These are phyloP conservation scores for Nemania sp. DNA, from an alignment of 2,329 filamentous ascomycete species.

Conservation along the genomic window DNA sequence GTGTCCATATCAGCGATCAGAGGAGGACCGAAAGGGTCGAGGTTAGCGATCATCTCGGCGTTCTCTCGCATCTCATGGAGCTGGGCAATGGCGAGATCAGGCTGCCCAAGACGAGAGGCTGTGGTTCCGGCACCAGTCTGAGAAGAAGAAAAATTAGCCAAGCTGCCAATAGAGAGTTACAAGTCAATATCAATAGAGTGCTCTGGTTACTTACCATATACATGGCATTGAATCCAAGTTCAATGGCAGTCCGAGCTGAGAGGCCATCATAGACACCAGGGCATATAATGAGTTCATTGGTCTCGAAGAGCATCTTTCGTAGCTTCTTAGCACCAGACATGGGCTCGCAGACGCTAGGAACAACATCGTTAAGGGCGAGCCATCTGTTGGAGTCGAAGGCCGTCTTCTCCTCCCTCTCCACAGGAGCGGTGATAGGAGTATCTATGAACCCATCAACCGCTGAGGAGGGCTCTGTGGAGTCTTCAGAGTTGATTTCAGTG, in stretches of 20 bases:
- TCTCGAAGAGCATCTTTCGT: constrained; percentile 38
- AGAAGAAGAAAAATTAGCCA: constrained; percentile 12
- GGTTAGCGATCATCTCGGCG: constrained; percentile 56
- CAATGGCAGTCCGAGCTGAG: constrained; percentile 51
- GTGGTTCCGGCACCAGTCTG: constrained; percentile 55
- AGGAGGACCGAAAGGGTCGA: constrained; percentile 49
- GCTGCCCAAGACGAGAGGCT: constrained; percentile 57
- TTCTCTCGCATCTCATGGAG: constrained; percentile 56
- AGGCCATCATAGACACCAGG: constrained; percentile 57
- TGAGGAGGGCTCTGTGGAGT: constrained; percentile 18
- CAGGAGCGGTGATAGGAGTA: constrained; percentile 2
- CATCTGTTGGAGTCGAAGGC: constrained; percentile 6
- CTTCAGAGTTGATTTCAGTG: constrained; percentile 16
- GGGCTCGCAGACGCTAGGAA: constrained; percentile 31
- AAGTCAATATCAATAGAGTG: background rate
- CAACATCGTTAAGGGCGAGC: constrained; percentile 30
- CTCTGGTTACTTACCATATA: constrained; percentile 49
- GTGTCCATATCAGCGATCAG: constrained; percentile 59
- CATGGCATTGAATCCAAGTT: constrained; percentile 51
- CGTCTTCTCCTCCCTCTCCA: constrained; percentile 1
- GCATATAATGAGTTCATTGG: constrained; percentile 44
- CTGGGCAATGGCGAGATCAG: constrained; percentile 54
- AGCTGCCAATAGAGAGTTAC: background rate
- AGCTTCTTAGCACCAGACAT: constrained; percentile 40
- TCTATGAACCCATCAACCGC: constrained; percentile 22